These are phyloP conservation scores for Kazachstania africana DNA, from an alignment of 805 yeast species.

Conservation along the genomic window DNA sequence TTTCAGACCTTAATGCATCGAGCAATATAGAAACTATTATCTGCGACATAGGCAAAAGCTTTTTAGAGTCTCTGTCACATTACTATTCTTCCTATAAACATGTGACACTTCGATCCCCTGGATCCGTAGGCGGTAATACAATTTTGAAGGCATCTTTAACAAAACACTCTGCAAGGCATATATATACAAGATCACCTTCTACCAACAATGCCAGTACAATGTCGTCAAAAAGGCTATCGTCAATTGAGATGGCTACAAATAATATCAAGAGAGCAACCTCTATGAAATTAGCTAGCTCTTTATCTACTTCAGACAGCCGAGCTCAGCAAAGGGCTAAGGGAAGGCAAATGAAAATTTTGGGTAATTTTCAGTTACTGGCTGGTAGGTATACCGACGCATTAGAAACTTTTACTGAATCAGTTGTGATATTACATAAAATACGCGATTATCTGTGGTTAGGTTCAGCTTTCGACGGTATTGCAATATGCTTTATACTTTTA, in stretches of 20 bases:
- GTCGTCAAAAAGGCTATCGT: conserved; percentile 10
- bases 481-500: conserved; percentile 51
- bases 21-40: conserved; percentile 46
- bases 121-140: conserved; percentile 43
- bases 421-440: conserved; percentile 41
- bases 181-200: too few relatives aligned
- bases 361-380: conserved; percentile 64
- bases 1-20: conserved; percentile 1
- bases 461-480: conserved; percentile 73
- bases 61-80: conserved; percentile 50
- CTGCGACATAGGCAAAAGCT: conserved; percentile 59
- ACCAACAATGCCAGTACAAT: conserved; percentile 2
- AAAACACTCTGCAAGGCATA: conserved; percentile 8
- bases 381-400: conserved; percentile 70
- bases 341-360: conserved; percentile 63
- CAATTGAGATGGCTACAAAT: conserved; percentile 27
- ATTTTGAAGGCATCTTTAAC: conserved; percentile 28
- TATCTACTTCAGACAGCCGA: conserved; percentile 25
- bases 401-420: conserved; percentile 63
- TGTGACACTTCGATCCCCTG: conserved; percentile 76
- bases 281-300: conserved; percentile 23
- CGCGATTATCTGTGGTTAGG: conserved; percentile 84
- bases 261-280: conserved; percentile 25
- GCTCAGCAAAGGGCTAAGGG: conserved; percentile 46
- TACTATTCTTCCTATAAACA: conserved; percentile 67